Evolutionary conservation across 352 stramenopile genomes (phyloP).

Genomic region (Blastocystis sp.): DNA sequence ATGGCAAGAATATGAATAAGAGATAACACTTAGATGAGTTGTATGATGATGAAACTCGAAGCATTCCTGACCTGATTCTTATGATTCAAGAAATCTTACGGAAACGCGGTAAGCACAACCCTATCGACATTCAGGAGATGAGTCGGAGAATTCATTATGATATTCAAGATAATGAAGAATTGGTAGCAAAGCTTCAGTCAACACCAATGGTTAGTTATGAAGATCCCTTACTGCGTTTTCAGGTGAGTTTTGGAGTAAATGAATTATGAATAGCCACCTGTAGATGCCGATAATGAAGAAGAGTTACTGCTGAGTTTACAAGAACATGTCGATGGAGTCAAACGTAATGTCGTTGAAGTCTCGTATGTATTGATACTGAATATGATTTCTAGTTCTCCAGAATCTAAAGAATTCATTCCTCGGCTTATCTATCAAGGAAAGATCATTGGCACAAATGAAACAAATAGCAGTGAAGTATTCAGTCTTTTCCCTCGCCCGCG

Average conservation of each 20-base stretch:
- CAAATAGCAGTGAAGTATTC: constrained; percentile 19
- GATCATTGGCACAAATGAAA: constrained; percentile 30
- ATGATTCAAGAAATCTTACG: neutral
- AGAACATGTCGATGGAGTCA: constrained; percentile 9
- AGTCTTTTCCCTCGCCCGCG: neutral
- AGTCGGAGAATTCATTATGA: neutral
- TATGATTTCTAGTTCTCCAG: neutral
- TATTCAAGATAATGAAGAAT: constrained; percentile 36
- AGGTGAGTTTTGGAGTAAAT: neutral
- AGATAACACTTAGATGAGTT: neutral
- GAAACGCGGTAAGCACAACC: neutral
- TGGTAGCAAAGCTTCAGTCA: neutral
- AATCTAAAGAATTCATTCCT: neutral
- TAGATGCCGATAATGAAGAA: constrained; percentile 23
- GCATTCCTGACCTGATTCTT: neutral
- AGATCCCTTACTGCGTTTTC: constrained; percentile 9
- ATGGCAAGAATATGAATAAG: neutral
- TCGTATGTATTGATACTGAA: neutral
- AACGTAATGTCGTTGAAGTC: neutral
- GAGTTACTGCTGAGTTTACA: constrained; percentile 3
- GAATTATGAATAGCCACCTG: neutral
- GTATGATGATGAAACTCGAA: neutral
- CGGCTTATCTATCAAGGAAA: neutral
- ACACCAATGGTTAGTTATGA: neutral
- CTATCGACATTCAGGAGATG: constrained; percentile 9